Conservation (phyloP, 345 rosid species). For the Noccaea bulbosa region DNA sequence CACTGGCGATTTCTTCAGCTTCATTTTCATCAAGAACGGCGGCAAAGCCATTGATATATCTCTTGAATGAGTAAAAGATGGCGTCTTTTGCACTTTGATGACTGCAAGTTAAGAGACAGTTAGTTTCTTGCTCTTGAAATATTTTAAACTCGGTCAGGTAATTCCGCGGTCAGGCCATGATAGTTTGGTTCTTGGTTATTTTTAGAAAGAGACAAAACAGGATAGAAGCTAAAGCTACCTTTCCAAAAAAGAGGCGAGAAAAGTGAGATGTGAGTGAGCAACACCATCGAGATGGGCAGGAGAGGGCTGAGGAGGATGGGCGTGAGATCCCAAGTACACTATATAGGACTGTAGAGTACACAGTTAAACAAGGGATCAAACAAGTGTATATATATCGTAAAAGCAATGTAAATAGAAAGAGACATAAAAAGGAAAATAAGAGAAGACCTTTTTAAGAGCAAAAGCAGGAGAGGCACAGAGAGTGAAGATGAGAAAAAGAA, state of each 20-base stretch:
- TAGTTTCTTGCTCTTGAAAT: too few species aligned
- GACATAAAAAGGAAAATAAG: not conserved
- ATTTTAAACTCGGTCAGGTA: too few species aligned
- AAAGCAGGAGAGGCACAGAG: conserved; percentile 42
- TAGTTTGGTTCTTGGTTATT: too few species aligned
- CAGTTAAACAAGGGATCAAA: not conserved
- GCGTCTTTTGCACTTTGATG: conserved; percentile 54
- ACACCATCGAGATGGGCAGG: conserved; percentile 46
- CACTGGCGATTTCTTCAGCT: conserved; percentile 64
- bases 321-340: conserved; percentile 78
- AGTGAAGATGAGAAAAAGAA: conserved; percentile 30
- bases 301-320: conserved; percentile 47
- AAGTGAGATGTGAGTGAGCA: conserved; percentile 50
- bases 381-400: conserved; percentile 3
- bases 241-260: conserved; percentile 60
- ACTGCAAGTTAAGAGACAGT: conserved; percentile 35
- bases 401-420: conserved; percentile 1
- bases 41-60: conserved; percentile 68
- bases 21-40: conserved; percentile 60
- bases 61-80: conserved; percentile 64
- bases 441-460: conserved; percentile 51
- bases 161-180: too few species aligned
- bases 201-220: too few species aligned
- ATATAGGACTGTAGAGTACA: conserved; percentile 50
- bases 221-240: conserved; percentile 40